These are phyloP conservation scores for Tetrastigma voinierianum DNA, from an alignment of 164 flowering plant genomes.

Conservation along the genomic window DNA sequence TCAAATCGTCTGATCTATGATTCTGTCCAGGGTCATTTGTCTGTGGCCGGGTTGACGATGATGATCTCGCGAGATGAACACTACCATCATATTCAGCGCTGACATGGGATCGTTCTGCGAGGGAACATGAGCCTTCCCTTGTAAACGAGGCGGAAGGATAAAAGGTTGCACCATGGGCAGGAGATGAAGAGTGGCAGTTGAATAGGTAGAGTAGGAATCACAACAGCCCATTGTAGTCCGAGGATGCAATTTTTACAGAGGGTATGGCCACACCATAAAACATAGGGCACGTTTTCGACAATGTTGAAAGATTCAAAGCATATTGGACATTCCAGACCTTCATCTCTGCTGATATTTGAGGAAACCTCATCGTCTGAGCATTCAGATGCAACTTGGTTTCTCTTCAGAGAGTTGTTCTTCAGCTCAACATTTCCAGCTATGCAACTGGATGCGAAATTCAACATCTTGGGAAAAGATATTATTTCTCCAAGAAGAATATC, in stretches of 20 bases:
- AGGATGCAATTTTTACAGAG: conserved; percentile 87
- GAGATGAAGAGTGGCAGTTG: conserved; percentile 90
- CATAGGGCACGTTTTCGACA: conserved; percentile 96
- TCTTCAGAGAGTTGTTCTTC: conserved; percentile 30
- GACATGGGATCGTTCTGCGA: too few relatives aligned
- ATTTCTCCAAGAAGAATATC: conserved; percentile 10
- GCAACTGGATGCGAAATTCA: conserved; percentile 72
- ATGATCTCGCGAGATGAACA: conserved; percentile 43
- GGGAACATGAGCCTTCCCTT: conserved; percentile 79
- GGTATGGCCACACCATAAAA: conserved; percentile 97
- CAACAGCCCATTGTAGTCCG: conserved; percentile 82
- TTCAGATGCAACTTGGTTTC: conserved; percentile 34
- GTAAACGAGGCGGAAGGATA: conserved; percentile 74
- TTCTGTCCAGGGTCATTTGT: too few relatives aligned
- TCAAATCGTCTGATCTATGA: too few relatives aligned
- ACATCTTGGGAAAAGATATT: conserved; percentile 39
- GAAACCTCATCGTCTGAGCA: conserved; percentile 83
- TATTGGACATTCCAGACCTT: conserved; percentile 89
- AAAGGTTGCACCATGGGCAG: conserved; percentile 91
- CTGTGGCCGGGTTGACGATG: conserved; percentile 42
- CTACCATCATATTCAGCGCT: too few relatives aligned
- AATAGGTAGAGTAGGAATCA: conserved; percentile 72
- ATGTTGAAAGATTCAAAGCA: conserved; percentile 97
- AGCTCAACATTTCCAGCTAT: conserved; percentile 48
- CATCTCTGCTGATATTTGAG: conserved; percentile 55